Percentiles rank a stretch among this genome's conserved stretches.
Evolutionary conservation across 2,329 filamentous ascomycete genomes (phyloP).

Genomic region (Aspergillus unguis): DNA sequence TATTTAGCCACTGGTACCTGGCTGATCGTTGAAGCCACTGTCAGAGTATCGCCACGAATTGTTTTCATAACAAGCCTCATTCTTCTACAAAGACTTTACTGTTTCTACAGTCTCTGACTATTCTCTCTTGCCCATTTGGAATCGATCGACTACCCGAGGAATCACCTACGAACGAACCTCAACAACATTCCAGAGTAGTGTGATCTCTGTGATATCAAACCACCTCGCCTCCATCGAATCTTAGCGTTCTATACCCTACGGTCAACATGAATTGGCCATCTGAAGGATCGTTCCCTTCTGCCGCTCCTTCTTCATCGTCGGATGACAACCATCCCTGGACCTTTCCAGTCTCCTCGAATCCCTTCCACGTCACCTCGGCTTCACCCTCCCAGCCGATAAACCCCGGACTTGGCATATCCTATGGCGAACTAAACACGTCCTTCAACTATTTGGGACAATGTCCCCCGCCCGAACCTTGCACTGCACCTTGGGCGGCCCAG

Average conservation of each 20-base stretch:
- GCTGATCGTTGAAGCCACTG: constrained; percentile 14
- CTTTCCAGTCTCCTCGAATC: constrained; percentile 24
- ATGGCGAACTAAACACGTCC: constrained; percentile 23
- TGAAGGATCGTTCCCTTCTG: constrained; percentile 25
- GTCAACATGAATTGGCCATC: not conserved
- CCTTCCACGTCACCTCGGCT: constrained; percentile 15
- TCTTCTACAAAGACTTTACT: constrained; percentile 9
- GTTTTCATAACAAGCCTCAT: constrained; percentile 18
- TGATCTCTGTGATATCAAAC: not conserved
- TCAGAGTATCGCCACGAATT: constrained; percentile 17
- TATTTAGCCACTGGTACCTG: constrained; percentile 26
- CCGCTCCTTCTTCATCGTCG: constrained; percentile 16
- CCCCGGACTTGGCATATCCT: constrained; percentile 33
- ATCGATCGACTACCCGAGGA: not conserved
- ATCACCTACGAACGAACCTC: not conserved
- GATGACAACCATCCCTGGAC: constrained; percentile 17
- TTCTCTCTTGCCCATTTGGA: not conserved
- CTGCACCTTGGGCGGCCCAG: constrained; percentile 24
- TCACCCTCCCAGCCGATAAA: constrained; percentile 17
- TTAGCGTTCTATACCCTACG: not conserved
- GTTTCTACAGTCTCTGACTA: not conserved
- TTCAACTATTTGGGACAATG: constrained; percentile 19
- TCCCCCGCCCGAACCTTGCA: constrained; percentile 17
- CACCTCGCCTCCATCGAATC: not conserved
- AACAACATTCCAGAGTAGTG: not conserved